Evolutionary conservation across 2,329 filamentous ascomycete genomes (phyloP).

Genomic region (Fusarium sp.): DNA sequence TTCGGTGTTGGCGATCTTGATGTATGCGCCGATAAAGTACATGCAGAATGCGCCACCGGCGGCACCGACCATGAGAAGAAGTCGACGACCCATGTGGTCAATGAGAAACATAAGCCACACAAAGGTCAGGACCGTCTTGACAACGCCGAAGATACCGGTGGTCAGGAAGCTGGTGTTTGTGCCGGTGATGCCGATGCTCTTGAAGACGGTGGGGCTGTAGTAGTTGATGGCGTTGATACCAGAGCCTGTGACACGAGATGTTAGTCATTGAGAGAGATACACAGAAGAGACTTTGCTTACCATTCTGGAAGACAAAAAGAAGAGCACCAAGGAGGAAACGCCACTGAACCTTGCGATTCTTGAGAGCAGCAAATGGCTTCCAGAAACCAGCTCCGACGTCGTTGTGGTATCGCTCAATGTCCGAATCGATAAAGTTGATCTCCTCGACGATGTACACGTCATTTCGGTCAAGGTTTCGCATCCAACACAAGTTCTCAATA

Average conservation of each 20-base stretch:
- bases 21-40: constrained; percentile 64
- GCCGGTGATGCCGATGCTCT: constrained; percentile 59
- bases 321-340: constrained; percentile 78
- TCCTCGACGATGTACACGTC: constrained; percentile 79
- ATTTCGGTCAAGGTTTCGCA: constrained; percentile 66
- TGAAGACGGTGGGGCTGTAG: constrained; percentile 64
- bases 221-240: constrained; percentile 86
- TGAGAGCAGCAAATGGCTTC: constrained; percentile 73
- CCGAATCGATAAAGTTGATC: constrained; percentile 74
- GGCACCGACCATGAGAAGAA: constrained; percentile 72
- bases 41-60: constrained; percentile 73
- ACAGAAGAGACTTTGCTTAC: constrained; percentile 46
- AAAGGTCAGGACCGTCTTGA: constrained; percentile 76
- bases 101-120: constrained; percentile 77
- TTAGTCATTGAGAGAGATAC: constrained; percentile 14
- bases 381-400: constrained; percentile 78
- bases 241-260: constrained; percentile 40
- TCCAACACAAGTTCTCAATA: constrained; percentile 70
- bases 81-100: constrained; percentile 65
- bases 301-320: constrained; percentile 84
- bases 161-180: constrained; percentile 63
- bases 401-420: constrained; percentile 71
- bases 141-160: constrained; percentile 80
- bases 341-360: constrained; percentile 69
- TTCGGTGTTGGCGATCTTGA: constrained; percentile 61